Conservation (phyloP, 345 rosid genomes). For the Lagerstroemia speciosa region DNA sequence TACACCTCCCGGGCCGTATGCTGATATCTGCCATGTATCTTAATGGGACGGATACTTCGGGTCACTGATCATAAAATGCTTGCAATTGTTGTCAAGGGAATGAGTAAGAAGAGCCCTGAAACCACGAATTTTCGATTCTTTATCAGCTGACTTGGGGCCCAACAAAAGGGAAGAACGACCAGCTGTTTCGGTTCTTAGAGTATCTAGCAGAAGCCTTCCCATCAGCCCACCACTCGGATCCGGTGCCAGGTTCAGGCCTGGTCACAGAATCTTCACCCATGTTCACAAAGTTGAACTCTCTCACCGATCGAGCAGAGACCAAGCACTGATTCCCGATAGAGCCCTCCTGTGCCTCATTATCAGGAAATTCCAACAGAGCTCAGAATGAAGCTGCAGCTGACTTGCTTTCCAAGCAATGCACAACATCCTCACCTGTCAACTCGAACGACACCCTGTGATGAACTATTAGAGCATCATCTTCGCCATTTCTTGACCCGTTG, state of each 20-base stretch:
- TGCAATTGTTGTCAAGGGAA: neutral
- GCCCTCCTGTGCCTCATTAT: constrained; percentile 7
- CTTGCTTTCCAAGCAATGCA: constrained; percentile 68
- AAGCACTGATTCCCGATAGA: constrained; percentile 36
- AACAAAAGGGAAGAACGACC: constrained; percentile 83
- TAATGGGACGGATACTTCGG: neutral
- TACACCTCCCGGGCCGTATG: neutral
- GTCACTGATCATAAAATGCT: neutral
- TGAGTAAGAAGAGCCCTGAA: neutral
- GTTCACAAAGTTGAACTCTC: constrained; percentile 82
- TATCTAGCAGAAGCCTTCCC: constrained; percentile 60
- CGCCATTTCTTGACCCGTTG: constrained; percentile 35
- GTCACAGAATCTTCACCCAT: constrained; percentile 39
- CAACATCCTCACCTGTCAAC: constrained; percentile 92
- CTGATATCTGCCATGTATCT: neutral
- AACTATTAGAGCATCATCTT: constrained; percentile 14
- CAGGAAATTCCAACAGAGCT: constrained; percentile 21
- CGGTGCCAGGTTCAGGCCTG: constrained; percentile 30
- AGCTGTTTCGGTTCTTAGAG: constrained; percentile 37
- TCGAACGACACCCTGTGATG: constrained; percentile 87
- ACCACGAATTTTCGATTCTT: neutral
- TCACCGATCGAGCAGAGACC: constrained; percentile 59
- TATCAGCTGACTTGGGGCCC: constrained; percentile 64
- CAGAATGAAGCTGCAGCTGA: constrained; percentile 22
- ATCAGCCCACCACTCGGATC: constrained; percentile 78